These are phyloP conservation scores for Sarocladium kiliense DNA, from an alignment of 2,329 filamentous ascomycete species.

Conservation along the genomic window DNA sequence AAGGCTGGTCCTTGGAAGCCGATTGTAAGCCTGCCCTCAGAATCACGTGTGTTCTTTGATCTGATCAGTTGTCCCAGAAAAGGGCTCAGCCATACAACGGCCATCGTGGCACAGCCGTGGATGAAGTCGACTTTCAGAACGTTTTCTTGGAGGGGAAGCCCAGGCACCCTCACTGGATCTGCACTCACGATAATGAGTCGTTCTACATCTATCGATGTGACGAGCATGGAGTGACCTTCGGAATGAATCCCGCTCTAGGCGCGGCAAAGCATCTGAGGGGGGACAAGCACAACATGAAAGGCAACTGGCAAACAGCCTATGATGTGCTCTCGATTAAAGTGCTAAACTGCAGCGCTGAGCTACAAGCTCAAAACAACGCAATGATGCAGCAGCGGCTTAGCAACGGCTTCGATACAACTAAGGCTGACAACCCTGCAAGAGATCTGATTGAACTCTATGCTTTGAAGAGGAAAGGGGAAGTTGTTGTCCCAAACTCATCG, in stretches of 20 bases:
- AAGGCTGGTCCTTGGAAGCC: too few species aligned
- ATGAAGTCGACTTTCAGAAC: neutral
- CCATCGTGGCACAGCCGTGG: neutral
- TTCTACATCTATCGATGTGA: slow-evolving; percentile 4
- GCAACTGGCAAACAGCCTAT: neutral
- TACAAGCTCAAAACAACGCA: neutral
- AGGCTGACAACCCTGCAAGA: neutral
- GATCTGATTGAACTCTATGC: neutral
- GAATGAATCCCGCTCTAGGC: neutral
- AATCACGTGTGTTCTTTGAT: neutral
- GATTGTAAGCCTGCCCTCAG: neutral
- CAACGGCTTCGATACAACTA: neutral
- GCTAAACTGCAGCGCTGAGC: neutral
- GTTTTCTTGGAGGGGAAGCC: neutral
- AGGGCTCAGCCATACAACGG: neutral
- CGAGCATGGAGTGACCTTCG: neutral
- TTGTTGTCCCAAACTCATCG: neutral
- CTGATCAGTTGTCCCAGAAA: neutral
- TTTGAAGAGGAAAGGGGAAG: neutral
- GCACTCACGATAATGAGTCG: neutral
- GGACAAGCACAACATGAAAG: neutral
- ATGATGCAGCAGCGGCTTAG: neutral
- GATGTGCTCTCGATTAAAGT: neutral
- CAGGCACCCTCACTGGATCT: neutral
- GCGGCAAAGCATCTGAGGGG: neutral